Evolutionary conservation across 2,329 filamentous ascomycete species (phyloP).

Genomic region (Penicillium sp.): DNA sequence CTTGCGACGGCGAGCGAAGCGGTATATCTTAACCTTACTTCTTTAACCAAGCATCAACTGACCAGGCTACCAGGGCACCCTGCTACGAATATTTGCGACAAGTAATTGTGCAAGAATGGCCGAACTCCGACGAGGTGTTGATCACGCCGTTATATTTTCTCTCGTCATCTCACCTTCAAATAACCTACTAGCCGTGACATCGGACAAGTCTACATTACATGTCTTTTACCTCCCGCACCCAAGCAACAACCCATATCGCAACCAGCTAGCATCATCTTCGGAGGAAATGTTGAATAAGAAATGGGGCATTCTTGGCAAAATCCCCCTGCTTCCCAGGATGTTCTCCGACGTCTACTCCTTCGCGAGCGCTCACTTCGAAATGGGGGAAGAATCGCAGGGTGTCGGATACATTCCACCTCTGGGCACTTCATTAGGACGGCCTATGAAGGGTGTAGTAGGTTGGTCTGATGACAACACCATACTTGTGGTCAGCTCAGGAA

Average conservation of each 20-base stretch:
- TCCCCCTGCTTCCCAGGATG: constrained; percentile 82
- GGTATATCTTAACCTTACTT: constrained; percentile 40
- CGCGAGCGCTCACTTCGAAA: constrained; percentile 78
- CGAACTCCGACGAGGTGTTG: constrained; percentile 86
- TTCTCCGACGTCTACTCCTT: constrained; percentile 93
- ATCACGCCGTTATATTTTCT: constrained; percentile 85
- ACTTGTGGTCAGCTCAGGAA: constrained; percentile 77
- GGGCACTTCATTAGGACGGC: constrained; percentile 59
- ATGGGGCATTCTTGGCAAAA: constrained; percentile 83
- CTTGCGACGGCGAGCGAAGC: constrained; percentile 90
- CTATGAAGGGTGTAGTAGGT: constrained; percentile 82
- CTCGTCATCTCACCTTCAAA: constrained; percentile 85
- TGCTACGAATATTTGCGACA: constrained; percentile 85
- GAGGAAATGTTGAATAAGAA: constrained; percentile 67
- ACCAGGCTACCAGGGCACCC: constrained; percentile 66
- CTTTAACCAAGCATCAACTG: constrained; percentile 22
- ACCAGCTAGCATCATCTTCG: constrained; percentile 39
- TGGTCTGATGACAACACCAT: constrained; percentile 79
- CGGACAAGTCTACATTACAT: constrained; percentile 94
- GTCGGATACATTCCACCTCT: constrained; percentile 55
- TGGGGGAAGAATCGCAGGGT: constrained; percentile 70
- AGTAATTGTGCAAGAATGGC: constrained; percentile 78
- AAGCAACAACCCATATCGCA: constrained; percentile 37
- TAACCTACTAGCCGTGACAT: constrained; percentile 83
- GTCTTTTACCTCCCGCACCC: constrained; percentile 79